Base-by-base conservation (phyloP, 1,284 basidiomycete species). In the Boletus semigastroideus region DNA sequence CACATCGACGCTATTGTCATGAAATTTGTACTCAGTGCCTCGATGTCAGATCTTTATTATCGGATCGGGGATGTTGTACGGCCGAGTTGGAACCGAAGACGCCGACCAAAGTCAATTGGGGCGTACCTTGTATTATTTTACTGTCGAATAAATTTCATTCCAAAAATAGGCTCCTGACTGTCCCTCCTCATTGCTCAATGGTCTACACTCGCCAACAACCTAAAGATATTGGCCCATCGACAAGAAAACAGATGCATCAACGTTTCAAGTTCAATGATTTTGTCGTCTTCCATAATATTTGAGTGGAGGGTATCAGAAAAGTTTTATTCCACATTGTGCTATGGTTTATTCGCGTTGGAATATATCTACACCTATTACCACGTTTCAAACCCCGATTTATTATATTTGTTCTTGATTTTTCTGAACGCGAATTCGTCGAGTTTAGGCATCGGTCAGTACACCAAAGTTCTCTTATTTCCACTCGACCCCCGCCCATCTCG, bases 1-100 rank as follows among this genome's bases (percentile, higher is more conserved):
- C 67, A 38, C 37, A 80, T 85, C 66, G 86, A 87, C 60, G 80
- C 82, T n/a, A 73, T 73, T 43, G 78, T 87, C 50, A 65, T 86
- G 33, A 75, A 80, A 40, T 80, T 79, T 50, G 83, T 84, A 3
- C 77, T 78, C 56, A 81, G 80, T 19, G 79, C 84, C 7, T 82
- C 78, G 0, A 80, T 78, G 59, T 76, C 76, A 13, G 77, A 82
- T 55, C 62, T 86, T 49, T 85, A 80, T 25, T 62, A 76, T 77
- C 34, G 71, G 74, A 25, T 78, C 77, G 34, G 75, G 83, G 48
- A 76, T 75, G 16, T 65, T 85, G 4, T 83, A 85, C 59, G 78
- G 77, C 39, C 72, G 84, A 16, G 77, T 82, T 0, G 67, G 75
- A 80, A 42, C 75, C 77, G 2, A 76, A 84, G 48, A 82, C 83